phyloP scores from a whole-genome alignment of 2,329 filamentous ascomycete genomes.

The Xylaria sp. region DNA sequence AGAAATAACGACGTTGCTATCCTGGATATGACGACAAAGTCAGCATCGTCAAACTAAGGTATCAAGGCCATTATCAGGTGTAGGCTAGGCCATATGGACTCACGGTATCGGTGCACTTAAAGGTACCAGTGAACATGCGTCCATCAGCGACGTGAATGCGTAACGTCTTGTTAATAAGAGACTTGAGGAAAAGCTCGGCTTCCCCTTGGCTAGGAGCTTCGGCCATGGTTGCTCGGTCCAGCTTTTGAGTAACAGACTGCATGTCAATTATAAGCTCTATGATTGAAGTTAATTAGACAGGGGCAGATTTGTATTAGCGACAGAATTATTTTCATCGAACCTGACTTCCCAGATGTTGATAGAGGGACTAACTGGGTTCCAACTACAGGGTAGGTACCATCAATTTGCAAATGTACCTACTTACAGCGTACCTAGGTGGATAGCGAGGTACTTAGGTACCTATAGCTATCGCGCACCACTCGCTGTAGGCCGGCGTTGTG shows the following conservation, averaged over 20 bases:
- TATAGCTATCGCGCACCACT: too few species aligned
- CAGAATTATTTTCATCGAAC: too few species aligned
- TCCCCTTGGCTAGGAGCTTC: conserved; percentile 52
- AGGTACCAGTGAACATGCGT: conserved; percentile 85
- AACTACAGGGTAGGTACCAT: too few species aligned
- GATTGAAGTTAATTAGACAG: too few species aligned
- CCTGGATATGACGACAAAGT: conserved; percentile 56
- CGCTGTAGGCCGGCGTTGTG: too few species aligned
- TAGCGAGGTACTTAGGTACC: too few species aligned
- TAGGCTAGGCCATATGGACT: conserved; percentile 6
- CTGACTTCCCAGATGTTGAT: too few species aligned
- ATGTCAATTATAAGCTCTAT: conserved; percentile 1
- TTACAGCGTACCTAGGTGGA: too few species aligned
- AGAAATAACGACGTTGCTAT: conserved; percentile 85
- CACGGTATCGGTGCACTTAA: conserved; percentile 95
- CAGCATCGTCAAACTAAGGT: too few species aligned
- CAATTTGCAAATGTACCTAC: background rate
- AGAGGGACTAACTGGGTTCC: too few species aligned
- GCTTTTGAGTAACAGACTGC: conserved; percentile 27
- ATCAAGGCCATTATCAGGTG: background rate
- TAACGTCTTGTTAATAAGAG: conserved; percentile 78
- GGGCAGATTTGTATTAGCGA: too few species aligned
- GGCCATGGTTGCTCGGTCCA: conserved; percentile 26
- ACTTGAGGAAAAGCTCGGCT: conserved; percentile 62
- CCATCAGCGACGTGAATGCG: conserved; percentile 81